Conservation (phyloP, 345 rosid species). For the Salix caprea region DNA sequence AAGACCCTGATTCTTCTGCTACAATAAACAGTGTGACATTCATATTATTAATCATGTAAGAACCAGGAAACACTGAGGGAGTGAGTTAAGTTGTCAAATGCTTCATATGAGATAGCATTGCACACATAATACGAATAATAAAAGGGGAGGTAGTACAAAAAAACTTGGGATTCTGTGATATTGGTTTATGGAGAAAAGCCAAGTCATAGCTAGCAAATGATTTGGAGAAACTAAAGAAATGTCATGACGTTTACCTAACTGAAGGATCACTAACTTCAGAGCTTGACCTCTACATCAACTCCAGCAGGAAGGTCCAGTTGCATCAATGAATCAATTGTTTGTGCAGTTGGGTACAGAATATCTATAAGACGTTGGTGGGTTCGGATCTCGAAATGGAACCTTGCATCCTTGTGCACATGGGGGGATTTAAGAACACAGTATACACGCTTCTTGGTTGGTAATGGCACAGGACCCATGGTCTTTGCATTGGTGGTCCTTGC, state of each 20-base stretch:
- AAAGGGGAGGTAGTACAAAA: not conserved
- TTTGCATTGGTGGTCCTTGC: conserved; percentile 82
- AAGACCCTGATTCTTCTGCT: not conserved
- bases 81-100: not conserved
- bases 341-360: conserved; percentile 92
- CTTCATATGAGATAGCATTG: not conserved
- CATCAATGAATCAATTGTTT: conserved; percentile 95
- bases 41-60: not conserved
- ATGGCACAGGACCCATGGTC: conserved; percentile 93
- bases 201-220: not conserved
- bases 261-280: conserved; percentile 36
- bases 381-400: conserved; percentile 92
- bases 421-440: conserved; percentile 97
- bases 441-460: conserved; percentile 83
- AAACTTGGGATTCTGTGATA: not conserved
- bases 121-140: not conserved
- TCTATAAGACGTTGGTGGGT: conserved; percentile 92
- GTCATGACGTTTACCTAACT: conserved; percentile 18
- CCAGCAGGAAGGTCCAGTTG: conserved; percentile 98
- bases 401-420: conserved; percentile 97
- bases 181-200: not conserved
- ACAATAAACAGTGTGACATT: not conserved
- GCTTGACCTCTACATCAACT: conserved; percentile 95
- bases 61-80: not conserved
- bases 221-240: not conserved